Evolutionary conservation across 1,139 yeast species (phyloP).

Genomic region (Arxiozyma heterogenica): DNA sequence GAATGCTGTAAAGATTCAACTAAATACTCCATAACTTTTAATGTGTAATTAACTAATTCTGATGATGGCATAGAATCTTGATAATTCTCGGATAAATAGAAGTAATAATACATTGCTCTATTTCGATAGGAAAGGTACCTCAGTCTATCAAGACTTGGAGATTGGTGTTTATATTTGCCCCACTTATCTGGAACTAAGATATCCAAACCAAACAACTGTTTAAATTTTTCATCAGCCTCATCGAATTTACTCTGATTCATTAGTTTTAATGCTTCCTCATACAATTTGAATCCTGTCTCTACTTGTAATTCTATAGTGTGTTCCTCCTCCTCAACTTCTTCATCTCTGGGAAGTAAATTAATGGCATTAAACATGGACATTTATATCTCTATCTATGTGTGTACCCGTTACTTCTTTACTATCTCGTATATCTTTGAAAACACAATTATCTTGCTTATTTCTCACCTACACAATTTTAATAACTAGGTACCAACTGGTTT

Average conservation of each 20-base stretch:
- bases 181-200: slow-evolving; percentile 48
- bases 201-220: slow-evolving; percentile 56
- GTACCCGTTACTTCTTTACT: neutral
- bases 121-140: slow-evolving; percentile 75
- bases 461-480: too few species aligned
- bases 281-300: slow-evolving; percentile 74
- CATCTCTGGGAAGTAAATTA: slow-evolving; percentile 65
- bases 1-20: slow-evolving; percentile 48
- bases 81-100: slow-evolving; percentile 34
- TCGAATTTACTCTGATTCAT: slow-evolving; percentile 45
- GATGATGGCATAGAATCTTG: slow-evolving; percentile 12
- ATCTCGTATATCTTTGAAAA: neutral
- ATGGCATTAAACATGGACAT: slow-evolving; percentile 73
- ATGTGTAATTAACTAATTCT: slow-evolving; percentile 29
- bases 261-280: slow-evolving; percentile 56
- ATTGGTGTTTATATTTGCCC: slow-evolving; percentile 38
- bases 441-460: too few species aligned
- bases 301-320: slow-evolving; percentile 79
- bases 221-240: slow-evolving; percentile 49
- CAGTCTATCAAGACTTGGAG: slow-evolving; percentile 65
- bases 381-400: neutral
- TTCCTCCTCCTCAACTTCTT: slow-evolving; percentile 63
- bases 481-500: too few species aligned
- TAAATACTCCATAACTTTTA: slow-evolving; percentile 45
- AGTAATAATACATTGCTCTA: slow-evolving; percentile 63